phyloP scores from a whole-genome alignment of 108 stramenopile genomes.

The Skeletonema grethae region DNA sequence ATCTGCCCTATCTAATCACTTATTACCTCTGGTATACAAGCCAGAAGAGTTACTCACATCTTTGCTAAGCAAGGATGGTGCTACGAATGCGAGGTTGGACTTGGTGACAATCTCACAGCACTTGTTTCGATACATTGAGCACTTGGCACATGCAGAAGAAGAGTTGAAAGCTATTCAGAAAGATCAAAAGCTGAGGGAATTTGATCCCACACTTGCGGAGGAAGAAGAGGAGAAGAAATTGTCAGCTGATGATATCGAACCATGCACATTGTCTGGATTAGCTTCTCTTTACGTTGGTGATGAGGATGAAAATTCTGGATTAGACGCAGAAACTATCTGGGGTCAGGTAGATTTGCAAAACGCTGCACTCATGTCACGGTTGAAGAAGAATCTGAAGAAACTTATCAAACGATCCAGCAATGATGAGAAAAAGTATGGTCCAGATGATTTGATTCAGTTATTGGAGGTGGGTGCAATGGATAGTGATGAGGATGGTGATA shows the following conservation, averaged over 20 bases:
- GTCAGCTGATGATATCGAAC: conserved; percentile 7
- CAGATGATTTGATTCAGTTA: conserved; percentile 31
- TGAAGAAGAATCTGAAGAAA: conserved; percentile 63
- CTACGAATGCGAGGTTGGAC: background rate
- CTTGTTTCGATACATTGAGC: conserved; percentile 31
- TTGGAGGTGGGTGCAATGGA: conserved; percentile 41
- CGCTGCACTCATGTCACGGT: conserved; percentile 59
- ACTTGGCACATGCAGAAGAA: conserved; percentile 25
- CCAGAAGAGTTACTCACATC: conserved; percentile 14
- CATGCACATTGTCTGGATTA: conserved; percentile 31
- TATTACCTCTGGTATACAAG: conserved; percentile 5
- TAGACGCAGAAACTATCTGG: conserved; percentile 89
- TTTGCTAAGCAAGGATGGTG: background rate
- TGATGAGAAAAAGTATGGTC: conserved; percentile 26
- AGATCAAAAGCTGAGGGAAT: background rate
- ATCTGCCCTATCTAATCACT: background rate
- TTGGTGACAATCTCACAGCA: conserved; percentile 12
- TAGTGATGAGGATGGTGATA: conserved; percentile 17
- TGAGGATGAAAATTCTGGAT: background rate
- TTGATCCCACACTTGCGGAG: background rate
- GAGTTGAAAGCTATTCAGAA: conserved; percentile 12
- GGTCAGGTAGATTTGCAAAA: conserved; percentile 93
- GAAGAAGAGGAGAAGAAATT: conserved; percentile 6
- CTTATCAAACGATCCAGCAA: conserved; percentile 42
- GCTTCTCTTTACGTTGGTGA: conserved; percentile 30